phyloP scores from a whole-genome alignment of 2,329 filamentous ascomycete species.

The Trichophyton equinum region DNA sequence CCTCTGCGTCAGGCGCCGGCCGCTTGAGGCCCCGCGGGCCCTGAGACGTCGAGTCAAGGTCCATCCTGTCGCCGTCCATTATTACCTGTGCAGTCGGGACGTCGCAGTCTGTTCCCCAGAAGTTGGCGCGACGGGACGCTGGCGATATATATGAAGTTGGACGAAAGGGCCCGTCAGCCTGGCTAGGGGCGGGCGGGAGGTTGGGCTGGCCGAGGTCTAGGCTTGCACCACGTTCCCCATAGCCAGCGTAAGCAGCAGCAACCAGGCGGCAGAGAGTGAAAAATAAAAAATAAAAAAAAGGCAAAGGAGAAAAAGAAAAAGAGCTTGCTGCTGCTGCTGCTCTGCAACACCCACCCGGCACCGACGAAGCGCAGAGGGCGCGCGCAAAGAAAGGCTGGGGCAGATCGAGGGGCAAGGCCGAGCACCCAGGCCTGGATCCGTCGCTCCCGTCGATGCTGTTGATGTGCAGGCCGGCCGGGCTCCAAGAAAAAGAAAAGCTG shows the following conservation, averaged over 20 bases:
- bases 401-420: not conserved
- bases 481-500: not conserved
- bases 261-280: not conserved
- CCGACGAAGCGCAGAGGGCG: too few species aligned
- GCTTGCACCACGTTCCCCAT: conserved; percentile 3
- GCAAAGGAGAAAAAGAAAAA: too few species aligned
- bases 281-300: not conserved
- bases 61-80: conserved; percentile 28
- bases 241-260: not conserved
- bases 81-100: not conserved
- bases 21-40: conserved; percentile 37
- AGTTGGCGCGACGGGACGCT: not conserved
- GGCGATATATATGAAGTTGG: conserved; percentile 3
- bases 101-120: not conserved
- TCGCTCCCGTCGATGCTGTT: not conserved
- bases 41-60: conserved; percentile 24
- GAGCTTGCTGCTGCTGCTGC: too few species aligned
- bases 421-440: not conserved
- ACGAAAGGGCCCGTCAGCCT: not conserved
- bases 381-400: too few species aligned
- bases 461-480: not conserved
- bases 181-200: conserved; percentile 2
- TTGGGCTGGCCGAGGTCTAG: conserved; percentile 2
- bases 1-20: conserved; percentile 32
- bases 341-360: too few species aligned